These are phyloP conservation scores for Dipteronia dyeriana DNA, from an alignment of 345 rosid genomes.

Conservation along the genomic window DNA sequence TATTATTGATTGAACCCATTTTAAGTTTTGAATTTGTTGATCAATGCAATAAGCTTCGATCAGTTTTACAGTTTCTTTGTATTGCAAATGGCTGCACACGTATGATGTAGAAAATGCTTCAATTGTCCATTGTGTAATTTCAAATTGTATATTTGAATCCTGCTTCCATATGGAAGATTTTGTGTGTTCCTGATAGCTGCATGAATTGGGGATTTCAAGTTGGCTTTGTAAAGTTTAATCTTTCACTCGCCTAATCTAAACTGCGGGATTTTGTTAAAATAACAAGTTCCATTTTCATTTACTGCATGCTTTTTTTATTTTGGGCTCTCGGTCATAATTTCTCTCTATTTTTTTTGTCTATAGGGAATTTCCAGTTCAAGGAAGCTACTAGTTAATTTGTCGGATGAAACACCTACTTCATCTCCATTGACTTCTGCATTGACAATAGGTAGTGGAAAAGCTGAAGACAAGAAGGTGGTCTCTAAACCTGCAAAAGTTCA, in stretches of 20 bases:
- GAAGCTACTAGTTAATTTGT: constrained; percentile 46
- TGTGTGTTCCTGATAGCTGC: not conserved
- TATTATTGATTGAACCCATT: not conserved
- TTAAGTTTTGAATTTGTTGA: not conserved
- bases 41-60: not conserved
- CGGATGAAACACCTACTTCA: constrained; percentile 64
- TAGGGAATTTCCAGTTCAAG: constrained; percentile 82
- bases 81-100: not conserved
- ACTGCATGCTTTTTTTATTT: not conserved
- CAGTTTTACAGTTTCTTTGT: not conserved
- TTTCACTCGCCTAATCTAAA: not conserved
- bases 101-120: constrained; percentile 1
- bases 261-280: not conserved
- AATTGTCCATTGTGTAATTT: not conserved
- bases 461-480: constrained; percentile 60
- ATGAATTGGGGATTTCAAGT: constrained; percentile 1
- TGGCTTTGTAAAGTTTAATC: not conserved
- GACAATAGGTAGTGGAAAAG: constrained; percentile 51
- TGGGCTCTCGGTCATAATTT: not conserved
- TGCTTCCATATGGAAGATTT: constrained; percentile 9
- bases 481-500: constrained; percentile 72
- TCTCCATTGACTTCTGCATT: constrained; percentile 77
- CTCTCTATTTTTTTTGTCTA: constrained; percentile 18
- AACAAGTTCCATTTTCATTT: not conserved
- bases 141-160: not conserved